These are phyloP conservation scores for Sugiyamaella chiloensis DNA, from an alignment of 805 yeast species.

Conservation along the genomic window DNA sequence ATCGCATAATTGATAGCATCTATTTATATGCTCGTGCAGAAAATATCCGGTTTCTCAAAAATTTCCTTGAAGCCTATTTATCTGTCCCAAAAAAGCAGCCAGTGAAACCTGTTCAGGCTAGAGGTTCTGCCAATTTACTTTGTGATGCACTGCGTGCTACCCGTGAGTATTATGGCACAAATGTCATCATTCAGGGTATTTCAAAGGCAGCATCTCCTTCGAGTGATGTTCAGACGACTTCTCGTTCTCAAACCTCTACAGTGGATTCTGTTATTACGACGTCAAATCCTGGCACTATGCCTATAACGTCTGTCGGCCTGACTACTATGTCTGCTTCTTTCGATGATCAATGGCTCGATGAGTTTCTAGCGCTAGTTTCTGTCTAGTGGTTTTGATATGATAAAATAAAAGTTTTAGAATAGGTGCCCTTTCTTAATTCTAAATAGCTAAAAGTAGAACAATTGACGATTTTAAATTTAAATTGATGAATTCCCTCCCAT, in stretches of 20 bases:
- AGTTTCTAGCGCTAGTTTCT: conserved; percentile 1
- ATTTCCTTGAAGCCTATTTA: conserved; percentile 1
- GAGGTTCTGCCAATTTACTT: conserved; percentile 9
- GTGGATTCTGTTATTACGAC: neutral
- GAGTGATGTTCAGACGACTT: neutral
- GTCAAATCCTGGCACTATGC: neutral
- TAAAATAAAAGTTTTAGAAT: too few species aligned
- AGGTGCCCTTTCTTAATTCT: too few species aligned
- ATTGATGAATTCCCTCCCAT: too few species aligned
- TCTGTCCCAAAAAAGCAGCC: neutral
- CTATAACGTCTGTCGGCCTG: neutral
- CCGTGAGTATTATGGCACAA: conserved; percentile 4
- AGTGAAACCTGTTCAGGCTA: neutral
- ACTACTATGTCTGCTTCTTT: neutral
- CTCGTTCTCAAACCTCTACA: neutral
- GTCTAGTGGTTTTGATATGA: too few species aligned
- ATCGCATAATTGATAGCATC: neutral
- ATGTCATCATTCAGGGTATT: neutral
- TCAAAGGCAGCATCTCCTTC: neutral
- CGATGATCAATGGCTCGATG: conserved; percentile 4
- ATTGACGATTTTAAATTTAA: too few species aligned
- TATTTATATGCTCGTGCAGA: neutral
- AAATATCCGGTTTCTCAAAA: conserved; percentile 2
- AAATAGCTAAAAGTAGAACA: too few species aligned
- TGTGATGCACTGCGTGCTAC: conserved; percentile 7